Base-by-base conservation (phyloP, 73 alveolate species). In the Symbiodinium pilosum region DNA sequence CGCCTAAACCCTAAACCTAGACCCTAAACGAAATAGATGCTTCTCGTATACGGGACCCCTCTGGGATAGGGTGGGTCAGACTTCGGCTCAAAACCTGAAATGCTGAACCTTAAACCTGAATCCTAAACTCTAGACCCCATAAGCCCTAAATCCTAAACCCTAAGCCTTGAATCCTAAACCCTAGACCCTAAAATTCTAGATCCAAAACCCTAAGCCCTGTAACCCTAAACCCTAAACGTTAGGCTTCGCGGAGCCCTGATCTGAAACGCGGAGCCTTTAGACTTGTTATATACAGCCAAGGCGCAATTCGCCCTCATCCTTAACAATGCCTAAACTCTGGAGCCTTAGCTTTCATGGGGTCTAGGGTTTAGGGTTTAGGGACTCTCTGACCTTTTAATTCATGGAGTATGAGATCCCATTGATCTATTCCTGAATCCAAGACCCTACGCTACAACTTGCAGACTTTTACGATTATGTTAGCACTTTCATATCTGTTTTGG, bases 231-330 rank as follows among this genome's bases (percentile, higher is more conserved):
- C 77, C 77, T 59, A 28, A 59, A 59, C 36, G 38, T 36, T 7
- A 59, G 1, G 38, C 77, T 7, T 59, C 38, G 77, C 36, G 28
- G 77, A 36, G 28, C 36, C 16, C 18, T 8, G 42, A 87, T n/a
- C 47, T 87, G 84, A n/a, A n/a, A n/a, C n/a, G 94, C 56, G 40
- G 64, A 54, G 41, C 41, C 56, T 30, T 43, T 87, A 40, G 43
- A 44, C 42, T 54, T 87, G 42, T 87, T 87, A 26, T 56, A 36
- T 4, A 83, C 64, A 0, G 94, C 94, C 41, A 84, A 84, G 42
- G 21, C 43, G 42, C 34, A 24, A 43, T 2, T 21, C 14, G 39
- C 34, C 41, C 41, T 40, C 20, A 39, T 30, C 24, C 51, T 75
- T 75, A 28, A 4, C 24, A 24, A 21, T 42, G 28, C 44, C 28